Percentiles rank a stretch among this genome's conserved stretches.
Conservation (phyloP, 805 yeast genomes). For the Jamesozyma piceae region DNA sequence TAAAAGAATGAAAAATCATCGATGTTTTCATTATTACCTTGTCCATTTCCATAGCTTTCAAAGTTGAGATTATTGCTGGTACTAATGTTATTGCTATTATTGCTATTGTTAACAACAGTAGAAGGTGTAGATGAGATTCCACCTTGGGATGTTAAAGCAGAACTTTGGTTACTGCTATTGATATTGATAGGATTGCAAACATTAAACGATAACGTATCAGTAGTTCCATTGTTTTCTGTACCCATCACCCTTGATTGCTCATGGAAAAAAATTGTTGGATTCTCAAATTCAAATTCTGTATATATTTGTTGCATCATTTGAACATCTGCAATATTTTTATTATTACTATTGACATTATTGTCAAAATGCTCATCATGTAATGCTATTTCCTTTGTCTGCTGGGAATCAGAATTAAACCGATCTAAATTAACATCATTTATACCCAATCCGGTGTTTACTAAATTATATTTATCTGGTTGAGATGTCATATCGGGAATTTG, state of each 20-base stretch:
- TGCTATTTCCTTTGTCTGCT: background rate
- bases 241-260: slow-evolving; percentile 6
- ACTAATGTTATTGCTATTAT: background rate
- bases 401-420: background rate
- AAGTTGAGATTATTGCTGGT: background rate
- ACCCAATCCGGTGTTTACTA: slow-evolving; percentile 7
- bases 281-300: slow-evolving; percentile 22
- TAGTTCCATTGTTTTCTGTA: background rate
- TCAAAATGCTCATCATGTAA: background rate
- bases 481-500: background rate
- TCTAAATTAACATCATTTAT: slow-evolving; percentile 6
- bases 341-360: background rate
- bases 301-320: slow-evolving; percentile 15
- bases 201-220: background rate
- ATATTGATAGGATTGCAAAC: background rate
- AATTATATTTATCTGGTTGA: background rate
- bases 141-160: slow-evolving; percentile 4
- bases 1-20: background rate
- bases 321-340: slow-evolving; percentile 3
- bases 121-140: slow-evolving; percentile 5
- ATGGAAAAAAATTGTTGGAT: slow-evolving; percentile 14
- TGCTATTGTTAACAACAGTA: slow-evolving; percentile 2
- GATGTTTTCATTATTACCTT: background rate
- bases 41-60: background rate
- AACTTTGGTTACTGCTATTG: slow-evolving; percentile 1